phyloP scores from a whole-genome alignment of 129 eudicot genomes.

The carrot (Daucus carota) region DNA sequence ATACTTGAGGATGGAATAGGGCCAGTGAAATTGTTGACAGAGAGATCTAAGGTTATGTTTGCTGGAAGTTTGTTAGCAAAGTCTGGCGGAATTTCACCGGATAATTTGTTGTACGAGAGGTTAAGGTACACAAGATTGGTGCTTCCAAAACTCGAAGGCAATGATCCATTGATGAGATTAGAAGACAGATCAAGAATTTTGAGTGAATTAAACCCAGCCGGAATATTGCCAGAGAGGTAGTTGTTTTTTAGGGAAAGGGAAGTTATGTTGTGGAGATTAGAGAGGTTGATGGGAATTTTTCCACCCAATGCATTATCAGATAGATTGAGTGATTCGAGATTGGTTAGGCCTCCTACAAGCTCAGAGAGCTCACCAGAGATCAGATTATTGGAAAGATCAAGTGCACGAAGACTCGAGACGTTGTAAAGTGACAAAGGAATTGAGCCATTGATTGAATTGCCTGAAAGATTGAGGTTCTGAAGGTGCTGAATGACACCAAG shows the following conservation, averaged over 20 bases:
- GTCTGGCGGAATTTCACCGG: constrained; percentile 67
- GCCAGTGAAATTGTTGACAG: constrained; percentile 70
- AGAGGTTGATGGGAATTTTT: constrained; percentile 37
- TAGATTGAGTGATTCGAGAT: constrained; percentile 43
- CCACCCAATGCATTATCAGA: constrained; percentile 67
- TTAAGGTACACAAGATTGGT: constrained; percentile 43
- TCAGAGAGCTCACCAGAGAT: constrained; percentile 69
- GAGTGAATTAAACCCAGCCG: constrained; percentile 47
- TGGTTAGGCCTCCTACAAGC: constrained; percentile 29
- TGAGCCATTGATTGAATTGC: constrained; percentile 81
- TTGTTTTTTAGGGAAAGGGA: constrained; percentile 49
- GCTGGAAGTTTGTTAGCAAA: constrained; percentile 42
- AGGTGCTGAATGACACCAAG: constrained; percentile 59
- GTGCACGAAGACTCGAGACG: constrained; percentile 34
- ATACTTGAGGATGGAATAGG: constrained; percentile 50
- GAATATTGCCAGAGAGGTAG: constrained; percentile 54
- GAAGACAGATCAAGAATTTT: constrained; percentile 58
- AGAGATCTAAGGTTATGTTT: constrained; percentile 70
- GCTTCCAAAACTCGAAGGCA: constrained; percentile 61
- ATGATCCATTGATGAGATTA: constrained; percentile 62
- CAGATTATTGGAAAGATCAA: constrained; percentile 66
- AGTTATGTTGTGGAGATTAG: constrained; percentile 37
- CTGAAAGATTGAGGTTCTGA: constrained; percentile 49
- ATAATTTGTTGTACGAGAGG: constrained; percentile 57
- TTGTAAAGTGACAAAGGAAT: constrained; percentile 47